Conservation (phyloP, 345 rosid species). For the Sonneratia alba region DNA sequence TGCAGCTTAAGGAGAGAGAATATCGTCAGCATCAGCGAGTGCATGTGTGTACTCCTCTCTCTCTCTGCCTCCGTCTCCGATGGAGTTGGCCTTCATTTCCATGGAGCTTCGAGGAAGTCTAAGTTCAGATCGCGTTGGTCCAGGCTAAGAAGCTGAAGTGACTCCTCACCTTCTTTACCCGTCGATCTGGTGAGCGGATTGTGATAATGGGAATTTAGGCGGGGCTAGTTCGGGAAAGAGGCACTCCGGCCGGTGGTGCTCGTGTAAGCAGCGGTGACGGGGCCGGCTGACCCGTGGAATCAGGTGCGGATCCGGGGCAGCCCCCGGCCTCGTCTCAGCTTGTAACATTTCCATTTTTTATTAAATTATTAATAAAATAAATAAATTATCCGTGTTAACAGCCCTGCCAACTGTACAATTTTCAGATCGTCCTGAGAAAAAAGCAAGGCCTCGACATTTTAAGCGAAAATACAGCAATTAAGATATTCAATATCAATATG, state of each 20-base stretch:
- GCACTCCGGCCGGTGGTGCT: not conserved
- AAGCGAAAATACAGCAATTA: not conserved
- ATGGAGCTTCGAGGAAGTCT: not conserved
- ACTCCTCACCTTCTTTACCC: not conserved
- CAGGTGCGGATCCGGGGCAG: conserved; percentile 5
- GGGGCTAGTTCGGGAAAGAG: conserved; percentile 1
- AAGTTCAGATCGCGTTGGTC: conserved; percentile 13
- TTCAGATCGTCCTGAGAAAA: not conserved
- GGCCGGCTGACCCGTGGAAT: conserved; percentile 5
- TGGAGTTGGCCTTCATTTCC: not conserved
- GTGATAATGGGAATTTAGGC: not conserved
- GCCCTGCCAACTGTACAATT: not conserved
- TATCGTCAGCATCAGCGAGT: not conserved
- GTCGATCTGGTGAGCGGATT: not conserved
- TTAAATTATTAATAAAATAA: no score
- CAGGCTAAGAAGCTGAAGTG: not conserved
- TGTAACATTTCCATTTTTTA: not conserved
- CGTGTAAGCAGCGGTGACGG: not conserved
- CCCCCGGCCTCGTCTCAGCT: not conserved
- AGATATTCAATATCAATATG: not conserved
- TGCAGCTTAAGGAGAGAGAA: not conserved
- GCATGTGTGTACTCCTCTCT: not conserved
- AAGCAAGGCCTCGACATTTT: not conserved
- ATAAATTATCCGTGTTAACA: not conserved
- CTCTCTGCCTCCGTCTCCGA: not conserved